Evolutionary conservation across 192 early-diverging fungal genomes (phyloP).

Genomic region (Backusella tarrabulga): DNA sequence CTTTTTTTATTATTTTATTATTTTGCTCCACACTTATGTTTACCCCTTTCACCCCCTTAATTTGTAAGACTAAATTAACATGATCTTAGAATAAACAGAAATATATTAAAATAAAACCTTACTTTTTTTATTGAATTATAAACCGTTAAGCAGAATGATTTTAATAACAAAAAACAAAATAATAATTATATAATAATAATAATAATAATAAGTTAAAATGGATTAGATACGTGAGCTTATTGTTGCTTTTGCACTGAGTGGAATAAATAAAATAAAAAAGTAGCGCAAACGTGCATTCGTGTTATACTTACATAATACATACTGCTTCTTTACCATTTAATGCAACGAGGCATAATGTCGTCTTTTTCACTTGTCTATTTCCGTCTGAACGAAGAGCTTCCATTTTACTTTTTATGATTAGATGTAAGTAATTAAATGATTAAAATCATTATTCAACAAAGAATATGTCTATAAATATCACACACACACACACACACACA

Average conservation of each 20-base stretch:
- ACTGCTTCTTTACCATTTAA: neutral
- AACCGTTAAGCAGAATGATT: neutral
- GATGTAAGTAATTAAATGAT: neutral
- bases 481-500: neutral
- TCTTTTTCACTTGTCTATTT: neutral
- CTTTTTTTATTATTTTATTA: neutral
- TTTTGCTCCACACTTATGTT: neutral
- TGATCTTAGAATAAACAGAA: neutral
- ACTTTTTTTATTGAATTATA: neutral
- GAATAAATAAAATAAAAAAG: neutral
- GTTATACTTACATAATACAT: neutral
- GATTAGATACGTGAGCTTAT: neutral
- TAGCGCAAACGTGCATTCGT: neutral
- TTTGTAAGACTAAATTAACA: conserved; percentile 7
- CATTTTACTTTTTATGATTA: neutral
- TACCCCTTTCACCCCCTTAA: neutral
- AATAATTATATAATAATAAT: neutral
- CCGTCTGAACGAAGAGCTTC: neutral
- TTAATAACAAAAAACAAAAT: neutral
- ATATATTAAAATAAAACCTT: conserved; percentile 7
- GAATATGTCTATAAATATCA: neutral
- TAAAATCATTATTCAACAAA: neutral
- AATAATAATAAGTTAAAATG: neutral
- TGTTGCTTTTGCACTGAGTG: neutral
- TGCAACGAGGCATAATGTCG: neutral